Percentiles rank a stretch among this genome's conserved stretches.
Evolutionary conservation across 1,139 yeast species (phyloP).

Genomic region (Debaryomyces nepalensis): DNA sequence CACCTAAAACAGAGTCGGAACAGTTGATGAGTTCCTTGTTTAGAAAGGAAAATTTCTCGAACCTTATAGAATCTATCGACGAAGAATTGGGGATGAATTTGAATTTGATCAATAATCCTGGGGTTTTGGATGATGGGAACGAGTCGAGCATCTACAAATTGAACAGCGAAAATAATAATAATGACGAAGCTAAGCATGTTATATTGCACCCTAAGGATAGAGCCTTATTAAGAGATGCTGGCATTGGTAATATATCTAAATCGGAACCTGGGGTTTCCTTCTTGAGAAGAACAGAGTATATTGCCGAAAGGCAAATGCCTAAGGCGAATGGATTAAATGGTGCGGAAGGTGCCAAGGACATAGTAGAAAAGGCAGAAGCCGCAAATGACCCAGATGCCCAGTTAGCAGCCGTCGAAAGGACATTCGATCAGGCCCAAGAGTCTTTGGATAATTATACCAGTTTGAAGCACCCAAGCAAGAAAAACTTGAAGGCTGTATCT

Average conservation of each 20-base stretch:
- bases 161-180: slow-evolving; percentile 23
- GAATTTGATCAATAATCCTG: slow-evolving; percentile 70
- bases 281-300: slow-evolving; percentile 92
- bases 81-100: slow-evolving; percentile 80
- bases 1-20: slow-evolving; percentile 59
- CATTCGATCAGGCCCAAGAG: slow-evolving; percentile 67
- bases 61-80: slow-evolving; percentile 66
- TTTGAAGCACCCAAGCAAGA: slow-evolving; percentile 79
- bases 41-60: slow-evolving; percentile 73
- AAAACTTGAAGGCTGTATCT: slow-evolving; percentile 70
- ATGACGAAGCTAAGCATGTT: slow-evolving; percentile 28
- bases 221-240: slow-evolving; percentile 80
- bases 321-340: slow-evolving; percentile 20
- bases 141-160: slow-evolving; percentile 46
- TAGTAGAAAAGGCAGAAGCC: slow-evolving; percentile 30
- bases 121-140: slow-evolving; percentile 68
- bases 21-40: slow-evolving; percentile 73
- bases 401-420: slow-evolving; percentile 70
- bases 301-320: slow-evolving; percentile 51
- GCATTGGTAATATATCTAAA: slow-evolving; percentile 50
- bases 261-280: slow-evolving; percentile 74
- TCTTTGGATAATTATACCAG: slow-evolving; percentile 45
- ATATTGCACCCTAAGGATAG: slow-evolving; percentile 78
- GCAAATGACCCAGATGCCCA: slow-evolving; percentile 65
- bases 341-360: slow-evolving; percentile 6